Evolutionary conservation across 495 filamentous ascomycete species (phyloP).

Genomic region (Pseudoneurospora amorphoporcata): DNA sequence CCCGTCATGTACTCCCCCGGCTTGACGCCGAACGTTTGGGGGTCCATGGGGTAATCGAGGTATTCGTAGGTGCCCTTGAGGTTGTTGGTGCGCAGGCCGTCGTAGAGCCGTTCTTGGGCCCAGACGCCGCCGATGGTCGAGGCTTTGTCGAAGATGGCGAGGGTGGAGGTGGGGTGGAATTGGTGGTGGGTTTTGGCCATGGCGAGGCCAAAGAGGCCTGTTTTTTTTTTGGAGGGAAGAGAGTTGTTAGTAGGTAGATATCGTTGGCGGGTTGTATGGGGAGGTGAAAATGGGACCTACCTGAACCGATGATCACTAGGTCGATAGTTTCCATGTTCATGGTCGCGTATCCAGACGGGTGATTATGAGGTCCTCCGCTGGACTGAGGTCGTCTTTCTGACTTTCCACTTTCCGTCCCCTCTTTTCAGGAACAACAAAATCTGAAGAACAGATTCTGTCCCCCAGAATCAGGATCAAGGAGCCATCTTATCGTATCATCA

Average conservation of each 20-base stretch:
- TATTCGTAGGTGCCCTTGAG: slow-evolving; percentile 58
- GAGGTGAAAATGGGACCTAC: slow-evolving; percentile 13
- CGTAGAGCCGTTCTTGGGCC: slow-evolving; percentile 54
- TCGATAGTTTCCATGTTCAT: slow-evolving; percentile 31
- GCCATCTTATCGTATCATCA: neutral
- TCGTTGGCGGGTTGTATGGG: neutral
- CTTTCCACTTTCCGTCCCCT: neutral
- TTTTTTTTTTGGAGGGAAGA: slow-evolving; percentile 3
- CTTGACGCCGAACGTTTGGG: slow-evolving; percentile 46
- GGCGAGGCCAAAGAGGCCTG: slow-evolving; percentile 34
- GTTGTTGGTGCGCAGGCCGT: slow-evolving; percentile 53
- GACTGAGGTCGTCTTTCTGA: neutral
- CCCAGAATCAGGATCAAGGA: neutral
- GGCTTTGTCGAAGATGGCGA: slow-evolving; percentile 30
- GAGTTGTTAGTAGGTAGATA: neutral
- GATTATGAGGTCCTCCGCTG: neutral
- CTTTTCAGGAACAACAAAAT: neutral
- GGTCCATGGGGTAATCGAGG: slow-evolving; percentile 64
- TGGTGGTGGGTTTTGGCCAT: slow-evolving; percentile 33
- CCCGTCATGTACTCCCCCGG: slow-evolving; percentile 61
- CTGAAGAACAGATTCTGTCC: neutral
- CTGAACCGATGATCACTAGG: slow-evolving; percentile 36
- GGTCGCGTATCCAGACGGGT: neutral
- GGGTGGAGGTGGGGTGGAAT: slow-evolving; percentile 25
- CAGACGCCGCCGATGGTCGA: slow-evolving; percentile 57